Evolutionary conservation across 495 filamentous ascomycete genomes (phyloP).

Genomic region (Aspergillus taichungensis): DNA sequence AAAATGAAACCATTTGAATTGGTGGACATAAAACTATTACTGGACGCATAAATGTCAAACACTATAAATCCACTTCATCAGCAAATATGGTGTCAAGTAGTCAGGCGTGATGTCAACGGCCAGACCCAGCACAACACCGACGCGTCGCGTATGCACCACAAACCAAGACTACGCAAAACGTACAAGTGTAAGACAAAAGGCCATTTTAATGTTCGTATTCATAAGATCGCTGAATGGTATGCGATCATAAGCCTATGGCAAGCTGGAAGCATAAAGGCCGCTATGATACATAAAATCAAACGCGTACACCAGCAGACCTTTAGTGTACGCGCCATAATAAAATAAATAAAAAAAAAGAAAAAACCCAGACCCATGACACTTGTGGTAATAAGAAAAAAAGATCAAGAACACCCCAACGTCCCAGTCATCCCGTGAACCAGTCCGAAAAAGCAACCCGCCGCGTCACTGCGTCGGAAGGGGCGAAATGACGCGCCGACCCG

Average conservation of each 20-base stretch:
- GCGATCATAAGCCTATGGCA: slow-evolving; percentile 29
- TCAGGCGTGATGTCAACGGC: too few relatives aligned
- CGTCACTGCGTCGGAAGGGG: slow-evolving; percentile 26
- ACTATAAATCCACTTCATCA: too few relatives aligned
- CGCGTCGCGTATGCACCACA: too few relatives aligned
- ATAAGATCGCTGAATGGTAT: slow-evolving; percentile 26
- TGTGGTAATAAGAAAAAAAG: slow-evolving; percentile 31
- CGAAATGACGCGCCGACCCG: slow-evolving; percentile 27
- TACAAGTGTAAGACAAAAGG: too few relatives aligned
- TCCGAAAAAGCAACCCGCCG: slow-evolving; percentile 35
- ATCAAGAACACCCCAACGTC: slow-evolving; percentile 47
- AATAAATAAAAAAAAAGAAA: slow-evolving; percentile 33
- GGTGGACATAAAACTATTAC: too few relatives aligned
- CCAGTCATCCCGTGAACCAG: slow-evolving; percentile 43
- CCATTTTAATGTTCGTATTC: slow-evolving; percentile 33
- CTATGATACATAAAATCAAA: slow-evolving; percentile 42
- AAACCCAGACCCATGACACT: slow-evolving; percentile 45
- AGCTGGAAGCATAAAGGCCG: slow-evolving; percentile 36
- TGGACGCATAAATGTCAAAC: too few relatives aligned
- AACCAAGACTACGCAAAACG: too few relatives aligned
- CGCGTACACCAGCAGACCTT: slow-evolving; percentile 37
- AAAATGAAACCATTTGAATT: too few relatives aligned
- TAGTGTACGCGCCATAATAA: slow-evolving; percentile 38
- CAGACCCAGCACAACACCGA: too few relatives aligned
- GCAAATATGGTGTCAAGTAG: too few relatives aligned